Evolutionary conservation across 805 yeast genomes (phyloP), one percentile per base, ranked within the genome.

Genomic region (Candida golubevii): DNA sequence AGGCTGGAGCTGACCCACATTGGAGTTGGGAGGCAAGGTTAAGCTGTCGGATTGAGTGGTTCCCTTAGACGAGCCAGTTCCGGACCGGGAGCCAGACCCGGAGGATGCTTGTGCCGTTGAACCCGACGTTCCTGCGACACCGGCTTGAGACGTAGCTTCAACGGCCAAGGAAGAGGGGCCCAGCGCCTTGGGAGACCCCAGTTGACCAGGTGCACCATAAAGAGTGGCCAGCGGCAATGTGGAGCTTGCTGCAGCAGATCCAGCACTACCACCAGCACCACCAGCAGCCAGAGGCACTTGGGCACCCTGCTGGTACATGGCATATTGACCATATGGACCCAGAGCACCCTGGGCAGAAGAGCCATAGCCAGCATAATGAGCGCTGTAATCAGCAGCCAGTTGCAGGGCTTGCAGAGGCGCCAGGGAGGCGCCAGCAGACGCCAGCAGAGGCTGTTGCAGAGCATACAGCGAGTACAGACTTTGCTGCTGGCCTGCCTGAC

Each of bases 1-100:
- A 6, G 75, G 75, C 54, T 70, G 77, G 51, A 61, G 70, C 48
- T 69, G 75, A 35, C 75, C 76, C 39, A 68, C 72, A 7, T 65
- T 51, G 12, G 71, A 64, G 46, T 50, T 58, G 35, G 50, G 46
- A 11, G 51, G 41, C 28, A 43, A 35, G 18, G 47, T 45, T 26
- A 53, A 38, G 27, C 55, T 47, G 36, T 53, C 59, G 1, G 54
- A 38, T 53, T 60, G 47, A 46, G 62, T 48, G 46, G 65, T 33
- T 4, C 32, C n/a, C n/a, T 29, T 29, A 10, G 32, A 10, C n/a
- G 32, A 29, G 6, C n/a, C n/a, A 4, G 32, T 29, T 12, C n/a
- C n/a, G 32, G 32, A 10, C 11, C 32, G 4, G n/a, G 32, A 11
- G 4, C 32, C 32, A 11, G 32, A 11, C n/a, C 32, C 32, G n/a